Percentiles rank a stretch among this genome's conserved stretches.
phyloP scores from a whole-genome alignment of 768 basidiomycete genomes.

The Exsudoporus frostii region DNA sequence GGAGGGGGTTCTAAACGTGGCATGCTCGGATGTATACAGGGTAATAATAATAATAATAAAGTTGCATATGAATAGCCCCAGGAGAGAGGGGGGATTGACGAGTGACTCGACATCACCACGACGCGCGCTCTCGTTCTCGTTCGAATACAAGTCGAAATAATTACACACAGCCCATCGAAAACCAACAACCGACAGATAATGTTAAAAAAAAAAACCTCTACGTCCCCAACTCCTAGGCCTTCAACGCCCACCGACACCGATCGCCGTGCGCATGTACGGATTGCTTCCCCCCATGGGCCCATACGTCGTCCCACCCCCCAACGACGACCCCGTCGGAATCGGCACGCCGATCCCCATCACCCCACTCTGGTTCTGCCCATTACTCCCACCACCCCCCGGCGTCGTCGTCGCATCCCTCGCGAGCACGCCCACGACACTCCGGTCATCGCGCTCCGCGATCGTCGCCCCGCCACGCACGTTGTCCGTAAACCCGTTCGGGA shows the following conservation, averaged over 20 bases:
- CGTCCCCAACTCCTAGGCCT: not conserved
- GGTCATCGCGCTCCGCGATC: conserved; percentile 79
- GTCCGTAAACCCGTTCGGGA: conserved; percentile 64
- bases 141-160: conserved; percentile 3
- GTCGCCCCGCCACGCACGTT: conserved; percentile 69
- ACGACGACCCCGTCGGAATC: conserved; percentile 36
- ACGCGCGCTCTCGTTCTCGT: too few relatives aligned
- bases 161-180: conserved; percentile 29
- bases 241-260: conserved; percentile 51
- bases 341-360: conserved; percentile 46
- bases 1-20: too few relatives aligned
- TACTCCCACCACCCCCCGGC: conserved; percentile 35
- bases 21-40: too few relatives aligned
- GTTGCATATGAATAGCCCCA: too few relatives aligned
- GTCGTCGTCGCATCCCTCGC: conserved; percentile 36
- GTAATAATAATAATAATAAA: too few relatives aligned
- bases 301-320: conserved; percentile 50
- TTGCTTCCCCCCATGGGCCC: conserved; percentile 57
- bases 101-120: too few relatives aligned
- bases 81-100: too few relatives aligned
- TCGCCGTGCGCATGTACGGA: conserved; percentile 62
- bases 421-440: conserved; percentile 36
- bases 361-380: conserved; percentile 37
- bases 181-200: conserved; percentile 19
- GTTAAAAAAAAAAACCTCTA: conserved; percentile 20